Base-by-base conservation (phyloP, 192 early-diverging fungal genomes). In the Umbelopsis sp. region DNA sequence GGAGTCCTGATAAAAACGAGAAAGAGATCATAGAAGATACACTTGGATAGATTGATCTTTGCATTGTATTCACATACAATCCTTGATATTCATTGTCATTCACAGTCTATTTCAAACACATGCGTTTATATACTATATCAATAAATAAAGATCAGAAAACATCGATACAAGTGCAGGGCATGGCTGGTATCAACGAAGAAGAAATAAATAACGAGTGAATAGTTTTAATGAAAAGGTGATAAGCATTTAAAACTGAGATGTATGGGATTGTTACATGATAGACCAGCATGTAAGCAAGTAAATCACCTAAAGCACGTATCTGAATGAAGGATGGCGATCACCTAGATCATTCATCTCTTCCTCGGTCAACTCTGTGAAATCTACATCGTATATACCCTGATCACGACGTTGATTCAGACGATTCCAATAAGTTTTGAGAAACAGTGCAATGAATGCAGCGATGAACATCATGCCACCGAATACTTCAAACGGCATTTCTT, bases 401-500 rank as follows among this genome's bases (percentile, higher is more conserved):
- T 61, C 55, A 15, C 55, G 55, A 18, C 25, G 27, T n/a, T 13
- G 16, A 18, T 61, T 61, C 12, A 61, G 9, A 35, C 55, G 55
- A 22, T 61, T 61, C 55, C 55, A 61, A 6, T 61, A 35, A 18
- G 27, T 35, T 35, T 35, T 61, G 3, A 61, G 55, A 16, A 61
- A 30, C 18, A 61, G n/a, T 18, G 55, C 27, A 35, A 25, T 16
- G 33, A 10, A 25, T 35, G 55, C 55, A 61, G 23, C 55, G 2
- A 18, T 3, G 0, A n/a, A 3, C 55, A 61, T 0, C 21, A 61
- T 61, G 3, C 25, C 12, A 4, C 15, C 10, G 13, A 61, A 61
- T 10, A 61, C 55, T n/a, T 15, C 55, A 33, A 61, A 61, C 27
- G 55, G 55, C 55, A 61, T 61, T 2, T 33, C 55, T 61, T 12